phyloP scores from a whole-genome alignment of 2,329 filamentous ascomycete species.

The Aspergillus pseudoviridinutans region DNA sequence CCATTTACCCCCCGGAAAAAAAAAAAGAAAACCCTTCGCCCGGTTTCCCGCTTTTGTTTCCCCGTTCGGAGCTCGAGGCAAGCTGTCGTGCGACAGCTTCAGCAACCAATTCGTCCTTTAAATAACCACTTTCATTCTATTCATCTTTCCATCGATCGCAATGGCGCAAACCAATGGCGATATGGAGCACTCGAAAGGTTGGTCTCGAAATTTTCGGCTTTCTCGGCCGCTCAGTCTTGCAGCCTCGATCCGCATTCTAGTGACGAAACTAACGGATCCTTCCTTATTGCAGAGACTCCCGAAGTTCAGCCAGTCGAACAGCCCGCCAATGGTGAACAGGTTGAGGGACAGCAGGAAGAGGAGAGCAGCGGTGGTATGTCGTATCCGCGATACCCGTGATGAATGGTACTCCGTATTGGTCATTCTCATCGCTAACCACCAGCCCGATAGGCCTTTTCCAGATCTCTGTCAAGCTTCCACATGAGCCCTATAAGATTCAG shows the following conservation, averaged over 20 bases:
- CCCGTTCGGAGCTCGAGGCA: conserved; percentile 5
- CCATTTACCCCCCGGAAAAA: background rate
- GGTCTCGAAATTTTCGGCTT: conserved; percentile 2
- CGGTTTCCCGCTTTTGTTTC: conserved; percentile 6
- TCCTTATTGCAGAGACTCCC: conserved; percentile 26
- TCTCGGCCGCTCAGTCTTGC: background rate
- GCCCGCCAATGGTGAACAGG: conserved; percentile 31
- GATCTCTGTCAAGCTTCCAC: conserved; percentile 77
- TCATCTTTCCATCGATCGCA: conserved; percentile 16
- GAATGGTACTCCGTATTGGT: background rate
- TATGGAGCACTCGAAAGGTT: conserved; percentile 40
- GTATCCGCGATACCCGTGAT: background rate
- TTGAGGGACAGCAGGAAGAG: conserved; percentile 31
- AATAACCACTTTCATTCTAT: conserved; percentile 15
- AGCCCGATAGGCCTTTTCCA: conserved; percentile 53
- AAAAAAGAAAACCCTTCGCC: background rate
- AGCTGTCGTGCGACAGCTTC: conserved; percentile 19
- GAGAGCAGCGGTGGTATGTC: conserved; percentile 35
- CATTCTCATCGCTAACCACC: background rate
- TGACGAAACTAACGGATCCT: conserved; percentile 13
- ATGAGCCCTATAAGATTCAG: conserved; percentile 72
- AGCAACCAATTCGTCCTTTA: conserved; percentile 8
- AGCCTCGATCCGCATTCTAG: conserved; percentile 2
- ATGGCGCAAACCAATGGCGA: conserved; percentile 41
- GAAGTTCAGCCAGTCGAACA: conserved; percentile 22